Evolutionary conservation across 148 eudicot species (phyloP).

Genomic region (Rhododendron mucronatum): DNA sequence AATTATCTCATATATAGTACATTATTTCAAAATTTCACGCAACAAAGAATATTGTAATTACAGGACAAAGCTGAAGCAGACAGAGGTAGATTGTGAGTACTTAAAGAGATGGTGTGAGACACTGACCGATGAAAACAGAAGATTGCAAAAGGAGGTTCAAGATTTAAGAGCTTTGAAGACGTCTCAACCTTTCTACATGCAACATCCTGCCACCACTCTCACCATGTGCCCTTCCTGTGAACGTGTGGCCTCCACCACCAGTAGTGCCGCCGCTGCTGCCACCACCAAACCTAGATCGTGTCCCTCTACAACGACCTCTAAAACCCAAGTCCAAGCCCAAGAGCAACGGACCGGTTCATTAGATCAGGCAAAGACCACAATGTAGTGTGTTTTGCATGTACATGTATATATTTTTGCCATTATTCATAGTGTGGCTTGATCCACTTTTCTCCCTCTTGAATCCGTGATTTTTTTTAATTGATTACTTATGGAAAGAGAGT

Average conservation of each 20-base stretch:
- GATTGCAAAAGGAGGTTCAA: constrained; percentile 81
- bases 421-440: constrained; percentile 1
- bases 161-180: constrained; percentile 79
- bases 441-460: background rate
- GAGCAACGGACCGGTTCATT: constrained; percentile 14
- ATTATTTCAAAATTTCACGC: background rate
- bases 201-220: constrained; percentile 80
- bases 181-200: constrained; percentile 73
- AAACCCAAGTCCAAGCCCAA: constrained; percentile 17
- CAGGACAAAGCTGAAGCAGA: constrained; percentile 98
- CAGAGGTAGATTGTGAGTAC: constrained; percentile 96
- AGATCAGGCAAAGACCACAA: background rate
- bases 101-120: constrained; percentile 83
- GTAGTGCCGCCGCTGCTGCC: constrained; percentile 16
- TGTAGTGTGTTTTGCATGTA: background rate
- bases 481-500: too few species aligned
- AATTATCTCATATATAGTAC: too few species aligned
- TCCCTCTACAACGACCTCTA: constrained; percentile 18
- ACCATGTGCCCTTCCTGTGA: constrained; percentile 98
- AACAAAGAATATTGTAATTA: background rate
- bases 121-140: constrained; percentile 82
- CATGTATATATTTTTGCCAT: background rate
- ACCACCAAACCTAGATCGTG: constrained; percentile 13
- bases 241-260: constrained; percentile 49
- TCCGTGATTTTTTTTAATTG: background rate